Evolutionary conservation across 768 basidiomycete species (phyloP), one percentile per base, ranked within the genome.

Genomic region (Sarcodon aspratus): DNA sequence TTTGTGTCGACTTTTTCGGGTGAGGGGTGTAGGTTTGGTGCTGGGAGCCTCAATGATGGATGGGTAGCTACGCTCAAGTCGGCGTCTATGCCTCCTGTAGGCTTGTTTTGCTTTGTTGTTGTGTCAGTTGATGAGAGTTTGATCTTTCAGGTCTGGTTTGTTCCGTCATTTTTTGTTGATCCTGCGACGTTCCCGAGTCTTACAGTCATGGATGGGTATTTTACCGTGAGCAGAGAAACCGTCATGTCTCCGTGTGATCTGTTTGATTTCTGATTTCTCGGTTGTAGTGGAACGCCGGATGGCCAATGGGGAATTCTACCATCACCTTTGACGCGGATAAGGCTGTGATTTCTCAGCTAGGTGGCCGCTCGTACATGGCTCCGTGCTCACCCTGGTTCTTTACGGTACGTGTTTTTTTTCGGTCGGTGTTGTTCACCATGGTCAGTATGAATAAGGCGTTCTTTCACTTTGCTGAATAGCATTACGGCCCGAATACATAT

Each of bases 321-420:
- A 44, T 57, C 52, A 58, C 33, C 12, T 60, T 61, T 46, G 53
- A 47, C 17, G 56, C 49, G 35, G 63, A 56, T 48, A 44, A 47
- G 21, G 51, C 44, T 1, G 60, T 52, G 48, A 53, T 61, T 38
- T 51, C 51, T 10, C 47, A 54, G 40, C 50, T 59, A 33, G 51
- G 54, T 1, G 57, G 56, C 43, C 56, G 59, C 50, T 54, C 64
- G 5, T 75, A 76, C 55, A 71, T 75, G 62, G 70, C 69, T 6
- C 67, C 82, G 11, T 78, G 80, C 31, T 79, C 83, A 9, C 82
- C 85, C 11, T 80, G 81, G 76, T 89, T 89, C 68, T 88, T 84
- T 61, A 84, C 85, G 3, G 60, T 58, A 48, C 7, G 54, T 45
- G 13, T 8, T 27, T 36, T 10, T 49, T 60, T 42, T 10, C 46